These are phyloP conservation scores for Mortierella sp. DNA, from an alignment of 371 early-diverging fungal species.

Conservation along the genomic window DNA sequence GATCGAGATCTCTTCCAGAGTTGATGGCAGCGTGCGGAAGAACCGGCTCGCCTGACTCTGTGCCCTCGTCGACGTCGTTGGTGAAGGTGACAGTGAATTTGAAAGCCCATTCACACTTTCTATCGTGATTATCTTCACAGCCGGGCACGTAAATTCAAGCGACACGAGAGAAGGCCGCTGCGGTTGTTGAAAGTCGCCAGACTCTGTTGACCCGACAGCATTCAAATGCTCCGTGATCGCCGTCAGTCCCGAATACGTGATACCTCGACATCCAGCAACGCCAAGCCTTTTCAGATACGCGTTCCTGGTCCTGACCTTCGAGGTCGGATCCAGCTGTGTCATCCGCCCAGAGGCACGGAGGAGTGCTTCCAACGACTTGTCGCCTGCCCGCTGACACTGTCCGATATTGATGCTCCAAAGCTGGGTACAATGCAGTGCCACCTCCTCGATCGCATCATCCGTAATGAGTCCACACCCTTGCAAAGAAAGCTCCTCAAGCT, in stretches of 20 bases:
- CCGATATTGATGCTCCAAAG: slow-evolving; percentile 34
- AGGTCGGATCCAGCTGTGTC: background rate
- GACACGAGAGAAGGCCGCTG: slow-evolving; percentile 21
- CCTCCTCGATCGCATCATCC: slow-evolving; percentile 46
- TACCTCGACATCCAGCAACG: slow-evolving; percentile 41
- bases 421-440: slow-evolving; percentile 32
- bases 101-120: background rate
- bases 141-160: slow-evolving; percentile 42
- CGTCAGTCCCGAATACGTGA: slow-evolving; percentile 34
- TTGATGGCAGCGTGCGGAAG: slow-evolving; percentile 35
- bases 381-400: slow-evolving; percentile 32
- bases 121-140: background rate
- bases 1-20: slow-evolving; percentile 45
- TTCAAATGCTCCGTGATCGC: slow-evolving; percentile 22
- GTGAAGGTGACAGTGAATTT: background rate
- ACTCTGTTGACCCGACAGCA: background rate
- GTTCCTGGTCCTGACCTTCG: slow-evolving; percentile 13
- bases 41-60: slow-evolving; percentile 27
- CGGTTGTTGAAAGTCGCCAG: background rate
- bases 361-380: slow-evolving; percentile 29
- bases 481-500: slow-evolving; percentile 41
- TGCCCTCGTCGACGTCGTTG: background rate
- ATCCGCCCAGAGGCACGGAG: slow-evolving; percentile 23
- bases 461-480: slow-evolving; percentile 39
- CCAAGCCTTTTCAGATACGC: slow-evolving; percentile 31